phyloP scores from a whole-genome alignment of 495 filamentous ascomycete genomes.

The Daldinia bambusicola region DNA sequence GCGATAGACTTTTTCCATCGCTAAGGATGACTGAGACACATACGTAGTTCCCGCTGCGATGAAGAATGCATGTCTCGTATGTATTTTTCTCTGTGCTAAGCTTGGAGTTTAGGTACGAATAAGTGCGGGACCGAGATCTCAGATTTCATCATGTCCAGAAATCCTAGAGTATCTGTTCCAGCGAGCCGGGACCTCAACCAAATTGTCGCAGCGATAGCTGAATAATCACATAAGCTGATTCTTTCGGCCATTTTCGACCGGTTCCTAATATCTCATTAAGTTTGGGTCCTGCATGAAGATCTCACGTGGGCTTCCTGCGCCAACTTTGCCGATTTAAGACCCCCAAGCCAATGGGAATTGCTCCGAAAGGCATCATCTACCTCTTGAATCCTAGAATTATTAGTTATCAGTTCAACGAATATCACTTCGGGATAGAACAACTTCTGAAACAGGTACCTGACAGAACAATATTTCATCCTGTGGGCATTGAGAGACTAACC shows the following conservation, averaged over 20 bases:
- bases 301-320: neutral
- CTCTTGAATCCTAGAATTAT: too few relatives aligned
- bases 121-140: neutral
- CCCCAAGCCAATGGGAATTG: neutral
- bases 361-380: neutral
- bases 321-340: neutral
- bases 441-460: too few relatives aligned
- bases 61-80: too few relatives aligned
- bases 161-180: neutral
- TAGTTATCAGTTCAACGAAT: too few relatives aligned
- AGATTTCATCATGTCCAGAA: neutral
- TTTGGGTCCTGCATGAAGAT: neutral
- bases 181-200: neutral
- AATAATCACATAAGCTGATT: neutral
- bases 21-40: neutral
- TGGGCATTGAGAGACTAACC: too few relatives aligned
- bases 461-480: too few relatives aligned
- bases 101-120: neutral
- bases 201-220: neutral
- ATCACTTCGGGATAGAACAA: too few relatives aligned
- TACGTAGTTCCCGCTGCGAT: too few relatives aligned
- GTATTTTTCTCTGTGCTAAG: neutral
- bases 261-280: neutral
- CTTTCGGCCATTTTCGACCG: neutral
- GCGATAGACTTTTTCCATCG: neutral